phyloP scores from a whole-genome alignment of 2,329 filamentous ascomycete genomes.

The Alternaria arborescens region DNA sequence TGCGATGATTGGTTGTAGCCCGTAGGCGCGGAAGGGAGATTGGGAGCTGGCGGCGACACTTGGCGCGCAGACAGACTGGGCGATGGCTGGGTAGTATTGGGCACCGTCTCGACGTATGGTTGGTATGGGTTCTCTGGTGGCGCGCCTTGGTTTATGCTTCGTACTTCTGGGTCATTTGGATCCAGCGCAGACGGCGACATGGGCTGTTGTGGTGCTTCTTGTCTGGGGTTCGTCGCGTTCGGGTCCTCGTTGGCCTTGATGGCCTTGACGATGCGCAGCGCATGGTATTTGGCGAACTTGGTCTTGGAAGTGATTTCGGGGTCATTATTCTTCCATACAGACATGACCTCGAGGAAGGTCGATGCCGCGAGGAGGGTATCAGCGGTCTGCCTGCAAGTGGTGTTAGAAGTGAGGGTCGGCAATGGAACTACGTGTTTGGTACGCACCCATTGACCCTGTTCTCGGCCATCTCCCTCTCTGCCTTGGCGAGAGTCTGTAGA shows the following conservation, averaged over 20 bases:
- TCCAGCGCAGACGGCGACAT: constrained; percentile 60
- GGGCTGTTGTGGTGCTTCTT: constrained; percentile 56
- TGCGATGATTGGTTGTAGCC: constrained; percentile 51
- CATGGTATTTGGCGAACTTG: constrained; percentile 97
- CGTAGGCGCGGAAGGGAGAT: constrained; percentile 40
- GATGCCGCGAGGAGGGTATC: constrained; percentile 93
- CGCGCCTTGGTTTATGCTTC: constrained; percentile 56
- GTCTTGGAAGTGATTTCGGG: constrained; percentile 83
- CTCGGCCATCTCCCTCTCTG: constrained; percentile 80
- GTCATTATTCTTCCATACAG: constrained; percentile 80
- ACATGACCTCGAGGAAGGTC: constrained; percentile 88
- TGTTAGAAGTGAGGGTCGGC: constrained; percentile 9
- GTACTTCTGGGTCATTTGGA: constrained; percentile 71
- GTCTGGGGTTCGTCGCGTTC: constrained; percentile 85
- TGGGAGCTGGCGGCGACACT: constrained; percentile 58
- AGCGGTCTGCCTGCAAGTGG: constrained; percentile 75
- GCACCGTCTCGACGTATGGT: constrained; percentile 67
- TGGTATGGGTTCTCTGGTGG: constrained; percentile 49
- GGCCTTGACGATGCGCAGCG: constrained; percentile 87
- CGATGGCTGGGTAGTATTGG: constrained; percentile 63
- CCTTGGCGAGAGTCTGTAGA: constrained; percentile 83
- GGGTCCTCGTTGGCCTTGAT: constrained; percentile 91
- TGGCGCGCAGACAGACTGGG: constrained; percentile 52
- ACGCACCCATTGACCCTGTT: constrained; percentile 81
- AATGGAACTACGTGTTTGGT: constrained; percentile 13